Conservation (phyloP, 1,284 basidiomycete species). For the Ceratobasidium sp. region DNA sequence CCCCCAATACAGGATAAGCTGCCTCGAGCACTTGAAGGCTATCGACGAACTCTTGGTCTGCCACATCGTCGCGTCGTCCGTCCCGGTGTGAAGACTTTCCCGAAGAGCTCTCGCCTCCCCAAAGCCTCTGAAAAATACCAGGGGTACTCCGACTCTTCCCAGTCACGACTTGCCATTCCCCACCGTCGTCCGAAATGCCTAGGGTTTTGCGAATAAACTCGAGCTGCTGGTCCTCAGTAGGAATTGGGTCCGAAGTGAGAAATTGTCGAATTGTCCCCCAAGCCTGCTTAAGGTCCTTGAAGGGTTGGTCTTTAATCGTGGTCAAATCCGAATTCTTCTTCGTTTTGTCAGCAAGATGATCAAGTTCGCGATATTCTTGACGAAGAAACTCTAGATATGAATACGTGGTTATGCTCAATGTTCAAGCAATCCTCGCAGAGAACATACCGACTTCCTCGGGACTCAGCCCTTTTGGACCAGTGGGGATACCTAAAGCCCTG, state of each 20-base stretch:
- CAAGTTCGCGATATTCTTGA: neutral
- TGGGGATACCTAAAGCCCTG: too few species aligned
- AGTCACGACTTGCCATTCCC: neutral
- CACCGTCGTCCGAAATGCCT: neutral
- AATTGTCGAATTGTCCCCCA: slow-evolving; percentile 10
- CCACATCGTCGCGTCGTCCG: neutral
- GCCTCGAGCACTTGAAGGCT: neutral
- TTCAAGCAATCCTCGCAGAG: too few species aligned
- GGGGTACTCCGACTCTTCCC: neutral
- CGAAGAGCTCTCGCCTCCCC: neutral
- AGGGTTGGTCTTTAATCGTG: neutral
- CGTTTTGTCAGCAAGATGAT: neutral
- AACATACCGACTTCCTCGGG: too few species aligned
- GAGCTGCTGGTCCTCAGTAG: neutral
- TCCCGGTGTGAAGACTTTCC: neutral
- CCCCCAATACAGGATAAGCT: neutral
- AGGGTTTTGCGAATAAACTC: neutral
- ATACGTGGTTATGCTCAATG: neutral
- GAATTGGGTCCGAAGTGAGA: neutral
- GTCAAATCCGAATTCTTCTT: neutral
- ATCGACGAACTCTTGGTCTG: neutral
- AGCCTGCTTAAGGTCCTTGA: slow-evolving; percentile 3
- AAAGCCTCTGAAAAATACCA: neutral
- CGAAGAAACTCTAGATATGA: neutral
- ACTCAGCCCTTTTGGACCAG: too few species aligned